phyloP scores from a whole-genome alignment of 306 rosid species.

The Crotalaria pallida region DNA sequence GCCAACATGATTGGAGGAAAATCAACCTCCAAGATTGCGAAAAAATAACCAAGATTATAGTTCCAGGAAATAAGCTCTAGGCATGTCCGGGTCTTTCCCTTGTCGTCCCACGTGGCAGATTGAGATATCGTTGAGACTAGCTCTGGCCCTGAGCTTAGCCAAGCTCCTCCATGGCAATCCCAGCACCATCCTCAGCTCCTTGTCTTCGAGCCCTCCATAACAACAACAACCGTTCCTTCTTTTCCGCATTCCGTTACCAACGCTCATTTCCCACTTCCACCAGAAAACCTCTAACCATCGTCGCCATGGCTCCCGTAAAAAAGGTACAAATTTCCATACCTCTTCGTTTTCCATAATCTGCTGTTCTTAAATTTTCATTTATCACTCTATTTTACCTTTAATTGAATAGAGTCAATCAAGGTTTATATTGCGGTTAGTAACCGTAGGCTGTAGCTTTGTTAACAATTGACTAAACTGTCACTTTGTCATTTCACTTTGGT shows the following conservation, averaged over 20 bases:
- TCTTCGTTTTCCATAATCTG: not conserved
- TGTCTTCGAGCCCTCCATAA: conserved; percentile 28
- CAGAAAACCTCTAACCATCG: conserved; percentile 34
- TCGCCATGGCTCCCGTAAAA: conserved; percentile 71
- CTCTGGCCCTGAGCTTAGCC: not conserved
- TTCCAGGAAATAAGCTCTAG: not conserved
- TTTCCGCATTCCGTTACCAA: conserved; percentile 19
- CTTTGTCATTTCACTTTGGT: too few species aligned
- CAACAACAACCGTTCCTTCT: conserved; percentile 20
- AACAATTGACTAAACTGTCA: too few species aligned
- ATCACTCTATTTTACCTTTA: not conserved
- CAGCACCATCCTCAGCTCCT: conserved; percentile 44
- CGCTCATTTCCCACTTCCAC: conserved; percentile 11
- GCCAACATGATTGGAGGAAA: conserved; percentile 50
- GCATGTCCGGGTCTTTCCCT: not conserved
- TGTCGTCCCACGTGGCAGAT: conserved; percentile 60
- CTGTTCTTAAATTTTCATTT: not conserved
- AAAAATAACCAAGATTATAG: not conserved
- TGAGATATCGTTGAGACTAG: not conserved
- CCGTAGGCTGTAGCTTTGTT: too few species aligned
- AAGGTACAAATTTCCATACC: conserved; percentile 37
- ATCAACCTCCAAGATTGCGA: conserved; percentile 3
- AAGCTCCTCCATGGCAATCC: conserved; percentile 51
- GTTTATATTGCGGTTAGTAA: too few species aligned
- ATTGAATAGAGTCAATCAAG: too few species aligned